Evolutionary conservation across 805 yeast species (phyloP).

Genomic region (Starmerella powellii): DNA sequence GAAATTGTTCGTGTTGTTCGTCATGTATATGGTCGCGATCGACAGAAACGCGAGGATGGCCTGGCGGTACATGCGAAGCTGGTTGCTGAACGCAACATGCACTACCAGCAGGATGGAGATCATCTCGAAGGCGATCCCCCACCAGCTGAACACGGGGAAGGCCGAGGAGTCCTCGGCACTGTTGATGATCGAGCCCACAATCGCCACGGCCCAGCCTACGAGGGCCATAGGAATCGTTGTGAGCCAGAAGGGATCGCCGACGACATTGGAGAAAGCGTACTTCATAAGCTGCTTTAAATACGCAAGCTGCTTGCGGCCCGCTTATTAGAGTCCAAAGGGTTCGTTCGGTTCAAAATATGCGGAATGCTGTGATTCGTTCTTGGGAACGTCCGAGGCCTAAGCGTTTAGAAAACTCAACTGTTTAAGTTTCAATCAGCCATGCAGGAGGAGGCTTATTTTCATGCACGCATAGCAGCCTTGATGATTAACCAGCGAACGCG

Average conservation of each 20-base stretch:
- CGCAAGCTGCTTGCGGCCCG: background rate
- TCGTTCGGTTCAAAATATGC: too few relatives aligned
- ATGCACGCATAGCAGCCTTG: background rate
- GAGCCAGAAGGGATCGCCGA: constrained; percentile 80
- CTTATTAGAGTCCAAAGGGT: too few relatives aligned
- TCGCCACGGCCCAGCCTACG: constrained; percentile 75
- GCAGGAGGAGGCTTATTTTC: background rate
- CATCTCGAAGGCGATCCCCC: constrained; percentile 82
- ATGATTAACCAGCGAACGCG: background rate
- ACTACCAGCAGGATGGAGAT: constrained; percentile 42
- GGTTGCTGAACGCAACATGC: constrained; percentile 46
- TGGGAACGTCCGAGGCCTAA: too few relatives aligned
- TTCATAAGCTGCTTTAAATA: too few relatives aligned
- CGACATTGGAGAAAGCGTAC: constrained; percentile 34
- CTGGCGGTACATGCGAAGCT: constrained; percentile 54
- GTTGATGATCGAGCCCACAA: constrained; percentile 71
- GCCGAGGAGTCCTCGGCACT: constrained; percentile 28
- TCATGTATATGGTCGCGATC: constrained; percentile 69
- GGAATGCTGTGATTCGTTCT: too few relatives aligned
- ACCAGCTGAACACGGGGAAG: constrained; percentile 87
- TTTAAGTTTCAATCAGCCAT: background rate
- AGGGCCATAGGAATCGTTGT: constrained; percentile 63
- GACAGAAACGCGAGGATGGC: constrained; percentile 44
- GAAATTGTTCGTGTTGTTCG: constrained; percentile 70
- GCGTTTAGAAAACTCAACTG: background rate